Conservation (phyloP, 768 basidiomycete genomes). For the Mycena crocata region DNA sequence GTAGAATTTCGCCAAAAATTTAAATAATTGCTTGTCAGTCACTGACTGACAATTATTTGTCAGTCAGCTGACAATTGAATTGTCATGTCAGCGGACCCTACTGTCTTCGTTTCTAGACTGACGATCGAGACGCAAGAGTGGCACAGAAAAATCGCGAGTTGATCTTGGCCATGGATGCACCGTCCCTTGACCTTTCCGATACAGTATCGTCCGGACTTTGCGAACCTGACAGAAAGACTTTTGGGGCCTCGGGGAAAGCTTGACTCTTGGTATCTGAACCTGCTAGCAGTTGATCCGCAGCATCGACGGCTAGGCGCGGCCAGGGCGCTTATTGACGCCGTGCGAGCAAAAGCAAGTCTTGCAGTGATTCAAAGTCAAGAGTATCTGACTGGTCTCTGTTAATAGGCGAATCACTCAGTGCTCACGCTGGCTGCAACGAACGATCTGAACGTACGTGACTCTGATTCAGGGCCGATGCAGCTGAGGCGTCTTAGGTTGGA, state of each 20-base stretch:
- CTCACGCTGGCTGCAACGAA: conserved; percentile 30
- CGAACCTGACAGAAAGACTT: conserved; percentile 29
- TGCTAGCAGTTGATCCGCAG: conserved; percentile 30
- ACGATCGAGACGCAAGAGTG: conserved; percentile 25
- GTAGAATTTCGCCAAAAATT: too few species aligned
- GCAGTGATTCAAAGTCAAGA: not conserved
- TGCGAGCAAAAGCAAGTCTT: conserved; percentile 20
- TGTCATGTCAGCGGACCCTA: too few species aligned
- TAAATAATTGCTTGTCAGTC: too few species aligned
- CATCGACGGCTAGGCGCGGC: conserved; percentile 22
- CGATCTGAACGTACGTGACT: conserved; percentile 27
- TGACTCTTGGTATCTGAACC: conserved; percentile 30
- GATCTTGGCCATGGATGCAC: not conserved
- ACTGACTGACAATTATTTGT: too few species aligned
- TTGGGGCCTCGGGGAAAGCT: conserved; percentile 29
- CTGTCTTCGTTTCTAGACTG: conserved; percentile 20
- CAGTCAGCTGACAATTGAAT: too few species aligned
- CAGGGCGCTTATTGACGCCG: conserved; percentile 25
- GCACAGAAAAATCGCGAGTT: conserved; percentile 26
- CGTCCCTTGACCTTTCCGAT: conserved; percentile 2
- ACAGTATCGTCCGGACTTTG: conserved; percentile 30
- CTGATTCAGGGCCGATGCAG: not conserved
- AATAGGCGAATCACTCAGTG: conserved; percentile 16
- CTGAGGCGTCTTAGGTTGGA: conserved; percentile 8
- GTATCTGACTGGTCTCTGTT: not conserved